phyloP scores from a whole-genome alignment of 495 filamentous ascomycete genomes.

The Physcia stellaris region DNA sequence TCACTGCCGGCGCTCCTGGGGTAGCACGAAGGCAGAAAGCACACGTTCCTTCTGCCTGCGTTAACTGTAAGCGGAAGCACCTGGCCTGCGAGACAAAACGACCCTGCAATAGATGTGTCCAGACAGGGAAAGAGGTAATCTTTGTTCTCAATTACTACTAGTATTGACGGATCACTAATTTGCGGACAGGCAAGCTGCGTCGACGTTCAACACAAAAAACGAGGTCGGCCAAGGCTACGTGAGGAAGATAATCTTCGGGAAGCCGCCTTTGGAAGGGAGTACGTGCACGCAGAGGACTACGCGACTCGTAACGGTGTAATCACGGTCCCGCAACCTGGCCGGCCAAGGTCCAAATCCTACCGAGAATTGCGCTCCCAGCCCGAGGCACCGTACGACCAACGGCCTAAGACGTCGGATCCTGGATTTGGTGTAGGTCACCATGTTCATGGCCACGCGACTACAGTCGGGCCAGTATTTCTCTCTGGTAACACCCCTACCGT shows the following conservation, averaged over 20 bases:
- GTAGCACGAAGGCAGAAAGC: slow-evolving; percentile 70
- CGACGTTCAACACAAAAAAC: slow-evolving; percentile 94
- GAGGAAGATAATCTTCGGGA: slow-evolving; percentile 49
- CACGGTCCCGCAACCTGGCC: slow-evolving; percentile 11
- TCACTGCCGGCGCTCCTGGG: slow-evolving; percentile 13
- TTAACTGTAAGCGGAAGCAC: slow-evolving; percentile 96
- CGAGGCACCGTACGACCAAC: slow-evolving; percentile 12
- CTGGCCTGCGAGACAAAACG: slow-evolving; percentile 59
- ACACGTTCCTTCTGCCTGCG: slow-evolving; percentile 91
- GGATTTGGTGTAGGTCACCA: slow-evolving; percentile 10
- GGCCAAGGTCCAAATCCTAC: slow-evolving; percentile 16
- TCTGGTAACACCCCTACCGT: slow-evolving; percentile 14
- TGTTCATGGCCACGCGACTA: slow-evolving; percentile 5
- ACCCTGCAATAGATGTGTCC: slow-evolving; percentile 48
- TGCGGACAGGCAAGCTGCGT: slow-evolving; percentile 61
- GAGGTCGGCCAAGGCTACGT: slow-evolving; percentile 79
- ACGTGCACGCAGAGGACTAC: slow-evolving; percentile 11
- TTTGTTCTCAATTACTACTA: not conserved
- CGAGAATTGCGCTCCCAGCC: slow-evolving; percentile 18
- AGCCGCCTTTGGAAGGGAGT: slow-evolving; percentile 13
- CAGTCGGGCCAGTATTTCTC: slow-evolving; percentile 8
- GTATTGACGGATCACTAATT: slow-evolving; percentile 10
- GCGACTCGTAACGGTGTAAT: slow-evolving; percentile 7
- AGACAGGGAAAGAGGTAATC: slow-evolving; percentile 51
- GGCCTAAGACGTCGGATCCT: slow-evolving; percentile 15